These are phyloP conservation scores for Sporisorium exsertum DNA, from an alignment of 1,284 basidiomycete species.

Conservation along the genomic window DNA sequence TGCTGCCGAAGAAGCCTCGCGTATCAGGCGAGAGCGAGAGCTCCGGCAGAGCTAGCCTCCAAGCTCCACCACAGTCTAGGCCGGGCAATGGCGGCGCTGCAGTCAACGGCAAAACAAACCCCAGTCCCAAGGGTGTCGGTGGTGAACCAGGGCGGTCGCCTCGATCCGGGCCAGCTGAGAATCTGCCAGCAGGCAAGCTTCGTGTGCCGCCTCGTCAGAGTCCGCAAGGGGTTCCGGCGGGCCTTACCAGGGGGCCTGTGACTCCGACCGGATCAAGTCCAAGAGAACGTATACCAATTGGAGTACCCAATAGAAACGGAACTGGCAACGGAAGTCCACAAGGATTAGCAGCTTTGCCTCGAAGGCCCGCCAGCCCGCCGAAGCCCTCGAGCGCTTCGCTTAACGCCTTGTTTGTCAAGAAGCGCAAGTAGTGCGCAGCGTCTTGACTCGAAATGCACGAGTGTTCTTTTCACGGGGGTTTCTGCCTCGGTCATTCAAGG, in stretches of 20 bases:
- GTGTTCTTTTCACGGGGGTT: too few species aligned
- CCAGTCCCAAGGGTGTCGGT: constrained; percentile 4
- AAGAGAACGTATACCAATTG: constrained; percentile 17
- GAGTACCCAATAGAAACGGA: constrained; percentile 10
- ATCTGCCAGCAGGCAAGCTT: constrained; percentile 28
- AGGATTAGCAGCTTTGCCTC: constrained; percentile 30
- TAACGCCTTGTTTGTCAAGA: constrained; percentile 50
- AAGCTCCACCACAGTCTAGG: neutral
- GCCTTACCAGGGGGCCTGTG: constrained; percentile 17
- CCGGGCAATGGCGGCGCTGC: neutral
- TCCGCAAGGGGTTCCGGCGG: constrained; percentile 14
- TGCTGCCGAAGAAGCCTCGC: constrained; percentile 35
- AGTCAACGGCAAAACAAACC: constrained; percentile 8
- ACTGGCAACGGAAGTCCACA: constrained; percentile 20
- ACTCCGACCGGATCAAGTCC: constrained; percentile 26
- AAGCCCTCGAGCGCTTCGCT: constrained; percentile 49
- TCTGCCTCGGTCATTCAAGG: neutral
- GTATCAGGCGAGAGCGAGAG: constrained; percentile 14
- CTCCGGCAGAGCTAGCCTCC: constrained; percentile 7
- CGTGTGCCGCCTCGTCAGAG: constrained; percentile 16
- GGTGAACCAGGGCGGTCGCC: constrained; percentile 16
- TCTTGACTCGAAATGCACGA: neutral
- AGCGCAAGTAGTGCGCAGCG: constrained; percentile 21
- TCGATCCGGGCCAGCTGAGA: constrained; percentile 16
- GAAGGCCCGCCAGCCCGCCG: constrained; percentile 33